Percentiles rank a stretch among this genome's conserved stretches.
Evolutionary conservation across 768 basidiomycete genomes (phyloP).

Genomic region (Trametes gibbosa): DNA sequence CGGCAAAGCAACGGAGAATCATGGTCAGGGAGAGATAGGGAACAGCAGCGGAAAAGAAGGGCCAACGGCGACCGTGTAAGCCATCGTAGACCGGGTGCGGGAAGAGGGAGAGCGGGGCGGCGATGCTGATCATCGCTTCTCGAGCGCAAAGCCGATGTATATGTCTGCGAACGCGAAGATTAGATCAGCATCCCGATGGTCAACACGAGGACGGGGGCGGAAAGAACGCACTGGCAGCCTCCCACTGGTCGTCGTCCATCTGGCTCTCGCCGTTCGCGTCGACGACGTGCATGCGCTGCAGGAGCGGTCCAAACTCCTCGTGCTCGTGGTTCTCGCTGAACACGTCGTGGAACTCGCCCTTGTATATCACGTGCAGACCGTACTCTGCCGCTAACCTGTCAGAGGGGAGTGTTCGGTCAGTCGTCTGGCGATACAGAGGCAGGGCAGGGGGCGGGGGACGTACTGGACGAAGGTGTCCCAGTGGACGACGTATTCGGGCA

Average conservation of each 20-base stretch:
- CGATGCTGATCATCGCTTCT: conserved; percentile 53
- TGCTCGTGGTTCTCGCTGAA: conserved; percentile 79
- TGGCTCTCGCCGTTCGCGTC: conserved; percentile 81
- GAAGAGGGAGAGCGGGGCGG: neutral
- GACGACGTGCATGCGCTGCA: conserved; percentile 90
- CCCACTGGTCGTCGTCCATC: conserved; percentile 97
- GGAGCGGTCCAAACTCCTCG: conserved; percentile 76
- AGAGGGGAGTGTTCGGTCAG: neutral
- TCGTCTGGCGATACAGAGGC: conserved; percentile 5
- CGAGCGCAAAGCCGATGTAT: conserved; percentile 91
- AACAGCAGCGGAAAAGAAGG: neutral
- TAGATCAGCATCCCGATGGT: neutral
- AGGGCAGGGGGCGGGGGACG: conserved; percentile 24
- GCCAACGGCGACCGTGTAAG: neutral
- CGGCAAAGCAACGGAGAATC: neutral
- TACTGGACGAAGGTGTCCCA: conserved; percentile 92
- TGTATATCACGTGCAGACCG: conserved; percentile 69
- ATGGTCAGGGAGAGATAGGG: neutral
- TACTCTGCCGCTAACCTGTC: conserved; percentile 82
- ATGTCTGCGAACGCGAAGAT: conserved; percentile 56
- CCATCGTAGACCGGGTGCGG: too few relatives aligned
- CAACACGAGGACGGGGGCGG: neutral
- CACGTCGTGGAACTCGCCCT: conserved; percentile 87
- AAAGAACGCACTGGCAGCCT: conserved; percentile 88
- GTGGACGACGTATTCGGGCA: conserved; percentile 95